Evolutionary conservation across 305 asterid species (phyloP), one percentile per base, ranked within the genome.

Genomic region (Stenogyne calaminthoides): DNA sequence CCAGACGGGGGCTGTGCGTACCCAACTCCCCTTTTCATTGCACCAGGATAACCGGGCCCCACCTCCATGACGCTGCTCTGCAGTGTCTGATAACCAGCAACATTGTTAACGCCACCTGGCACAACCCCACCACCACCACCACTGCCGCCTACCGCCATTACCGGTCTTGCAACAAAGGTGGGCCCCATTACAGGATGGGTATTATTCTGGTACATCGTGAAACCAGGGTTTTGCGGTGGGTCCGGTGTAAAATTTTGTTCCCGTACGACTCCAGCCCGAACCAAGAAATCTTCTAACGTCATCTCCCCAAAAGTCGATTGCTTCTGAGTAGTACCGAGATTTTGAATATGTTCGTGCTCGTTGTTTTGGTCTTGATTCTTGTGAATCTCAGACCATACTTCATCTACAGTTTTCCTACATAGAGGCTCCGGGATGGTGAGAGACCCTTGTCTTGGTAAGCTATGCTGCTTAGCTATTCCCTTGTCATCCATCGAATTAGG

Each of bases 271-370:
- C 98, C 99, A 0, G 98, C 97, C 32, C 79, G 74, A 10, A 89
- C 83, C 67, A 95, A 69, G 86, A 95, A 94, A 73, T 91, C 99
- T 58, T 94, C 97, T 0, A 94, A 80, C 0, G 99, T 94, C 98
- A 92, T 92, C 37, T 90, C 96, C 20, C 96, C 95, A 6, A 90
- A 84, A 0, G 94, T 92, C 0, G 72, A 27, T 71, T 92, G 96
- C 49, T 85, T 80, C 59, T 83, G 91, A n/a, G 93, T 9, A 6
- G 84, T 67, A 52, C 70, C 42, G 0, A 77, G 73, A 66, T 70
- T 84, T n/a, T 57, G 93, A 29, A 76, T n/a, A 7, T 69, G 78
- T 71, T 25, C 40, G 9, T 65, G 78, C 37, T 34, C 29, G n/a
- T 32, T 63, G 8, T 72, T 77, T 8, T 39, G 59, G 14, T 44